A percentile compares a stretch with the other conserved stretches of the same genome.
Evolutionary conservation across 2,329 filamentous ascomycete species (phyloP).

Genomic region (Pleurostoma richardsiae): DNA sequence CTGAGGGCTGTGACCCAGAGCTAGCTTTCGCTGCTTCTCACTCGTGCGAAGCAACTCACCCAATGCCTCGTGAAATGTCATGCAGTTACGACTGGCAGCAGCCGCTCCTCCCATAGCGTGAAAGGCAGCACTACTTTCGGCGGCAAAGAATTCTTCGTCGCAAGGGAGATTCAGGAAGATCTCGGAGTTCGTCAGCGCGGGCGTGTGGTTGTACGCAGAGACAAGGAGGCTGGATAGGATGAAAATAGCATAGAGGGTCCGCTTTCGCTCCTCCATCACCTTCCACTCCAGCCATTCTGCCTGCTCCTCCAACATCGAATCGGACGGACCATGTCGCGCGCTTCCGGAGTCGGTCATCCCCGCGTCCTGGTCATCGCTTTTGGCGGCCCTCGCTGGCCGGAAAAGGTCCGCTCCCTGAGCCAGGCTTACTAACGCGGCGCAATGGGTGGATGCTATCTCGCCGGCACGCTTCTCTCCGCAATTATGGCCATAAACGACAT

Average conservation of each 20-base stretch:
- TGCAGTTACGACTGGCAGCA: slow-evolving; percentile 62
- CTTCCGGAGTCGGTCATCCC: slow-evolving; percentile 50
- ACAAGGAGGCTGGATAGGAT: slow-evolving; percentile 86
- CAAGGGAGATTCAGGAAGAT: slow-evolving; percentile 85
- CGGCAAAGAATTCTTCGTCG: slow-evolving; percentile 85
- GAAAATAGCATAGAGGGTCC: slow-evolving; percentile 88
- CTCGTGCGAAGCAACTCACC: slow-evolving; percentile 77
- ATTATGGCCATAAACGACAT: slow-evolving; percentile 92
- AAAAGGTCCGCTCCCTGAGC: slow-evolving; percentile 80
- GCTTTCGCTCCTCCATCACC: slow-evolving; percentile 80
- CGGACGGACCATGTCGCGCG: slow-evolving; percentile 36
- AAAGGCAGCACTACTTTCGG: slow-evolving; percentile 79
- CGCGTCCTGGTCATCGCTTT: slow-evolving; percentile 43
- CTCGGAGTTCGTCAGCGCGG: slow-evolving; percentile 89
- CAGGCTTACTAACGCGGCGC: slow-evolving; percentile 83
- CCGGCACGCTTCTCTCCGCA: slow-evolving; percentile 87
- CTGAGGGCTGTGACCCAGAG: slow-evolving; percentile 32
- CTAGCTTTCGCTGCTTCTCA: slow-evolving; percentile 52
- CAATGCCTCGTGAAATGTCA: slow-evolving; percentile 78
- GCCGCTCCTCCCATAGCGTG: slow-evolving; percentile 68
- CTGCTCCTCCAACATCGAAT: slow-evolving; percentile 51
- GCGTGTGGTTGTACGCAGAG: slow-evolving; percentile 88
- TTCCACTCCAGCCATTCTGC: slow-evolving; percentile 90
- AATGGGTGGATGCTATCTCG: slow-evolving; percentile 90
- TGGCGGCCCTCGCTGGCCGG: slow-evolving; percentile 37